Base-by-base conservation (phyloP, 768 basidiomycete species). In the Collybia mongolica region DNA sequence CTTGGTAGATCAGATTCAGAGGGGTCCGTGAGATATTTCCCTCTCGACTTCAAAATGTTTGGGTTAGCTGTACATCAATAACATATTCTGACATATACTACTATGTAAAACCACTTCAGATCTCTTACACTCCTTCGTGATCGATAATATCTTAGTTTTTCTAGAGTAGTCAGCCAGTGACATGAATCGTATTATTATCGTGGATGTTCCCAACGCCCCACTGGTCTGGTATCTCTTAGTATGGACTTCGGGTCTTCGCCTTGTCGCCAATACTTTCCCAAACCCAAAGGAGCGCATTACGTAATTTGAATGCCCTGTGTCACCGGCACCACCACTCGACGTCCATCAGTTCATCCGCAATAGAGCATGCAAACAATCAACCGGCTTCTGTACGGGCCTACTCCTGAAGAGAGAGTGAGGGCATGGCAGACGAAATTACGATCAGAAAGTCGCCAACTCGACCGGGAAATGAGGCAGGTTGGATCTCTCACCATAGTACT, bases 401-500 rank as follows among this genome's bases (percentile, higher is more conserved):
- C 96, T 0, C 88, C 95, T 19, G 94, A 98, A 69, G 97, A 99
- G 73, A 85, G 82, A 62, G 88, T 98, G 11, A 82, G 88, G 44
- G 79, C 81, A 70, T 99, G 97, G 97, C 94, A 98, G 67, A 60
- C 76, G 17, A 93, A 90, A 68, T 73, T 99, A 48, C 86, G 91
- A 46, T 69, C 79, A 49, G 92, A 98, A 67, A 78, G 84, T 62
- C 81, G 97, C 20, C 77, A 80, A 52, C 70, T 99, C 50, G 97
- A 99, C 56, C 77, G 93, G 69, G 97, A 98, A 76, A 94, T 94
- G 77, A 87, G 86, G 75, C 90, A 96, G 87, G 95, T 96, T 72
- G 71, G 83, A 49, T 59, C 58, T 39, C 41, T 39, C 41, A 38
- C 47, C 45, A 49, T 52, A 39, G 51, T 38, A 15, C 45, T 48